These are phyloP conservation scores for Penicillium sclerotigenum DNA, from an alignment of 2,329 filamentous ascomycete species.

Conservation along the genomic window DNA sequence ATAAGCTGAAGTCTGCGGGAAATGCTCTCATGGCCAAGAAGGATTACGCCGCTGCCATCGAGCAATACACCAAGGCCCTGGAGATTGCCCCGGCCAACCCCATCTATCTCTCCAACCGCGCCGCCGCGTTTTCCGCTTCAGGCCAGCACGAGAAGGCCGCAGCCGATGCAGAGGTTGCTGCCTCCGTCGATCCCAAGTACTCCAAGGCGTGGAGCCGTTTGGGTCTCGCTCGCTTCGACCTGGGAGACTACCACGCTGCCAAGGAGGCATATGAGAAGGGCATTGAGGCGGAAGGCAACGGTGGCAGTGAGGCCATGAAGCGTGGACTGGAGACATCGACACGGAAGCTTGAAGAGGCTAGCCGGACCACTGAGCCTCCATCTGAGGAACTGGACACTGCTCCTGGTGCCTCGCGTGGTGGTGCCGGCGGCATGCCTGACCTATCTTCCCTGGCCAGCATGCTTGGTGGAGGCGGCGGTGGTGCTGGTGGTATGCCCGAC, in stretches of 20 bases:
- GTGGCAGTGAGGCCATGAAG: conserved; percentile 95
- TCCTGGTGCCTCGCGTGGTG: conserved; percentile 43
- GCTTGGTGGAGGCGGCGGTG: conserved; percentile 61
- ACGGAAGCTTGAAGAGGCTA: conserved; percentile 78
- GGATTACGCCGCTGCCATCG: conserved; percentile 79
- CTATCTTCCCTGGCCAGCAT: conserved; percentile 68
- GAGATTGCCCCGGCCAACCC: conserved; percentile 78
- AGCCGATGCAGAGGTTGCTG: conserved; percentile 85
- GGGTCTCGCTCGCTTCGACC: conserved; percentile 84
- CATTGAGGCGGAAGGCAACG: conserved; percentile 90
- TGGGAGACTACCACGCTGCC: conserved; percentile 83
- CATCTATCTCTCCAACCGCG: conserved; percentile 96
- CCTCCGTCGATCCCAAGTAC: conserved; percentile 83
- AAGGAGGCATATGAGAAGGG: conserved; percentile 94
- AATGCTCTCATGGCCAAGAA: conserved; percentile 95
- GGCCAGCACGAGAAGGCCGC: conserved; percentile 80
- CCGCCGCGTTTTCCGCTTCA: conserved; percentile 83
- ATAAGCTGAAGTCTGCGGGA: conserved; percentile 82
- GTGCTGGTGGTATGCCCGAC: conserved; percentile 76
- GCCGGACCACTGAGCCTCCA: conserved; percentile 51
- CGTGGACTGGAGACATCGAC: conserved; percentile 94
- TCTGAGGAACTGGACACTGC: conserved; percentile 53
- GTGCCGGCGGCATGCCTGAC: conserved; percentile 65
- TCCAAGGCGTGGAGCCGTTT: conserved; percentile 96
- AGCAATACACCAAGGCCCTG: conserved; percentile 84